Base-by-base conservation (phyloP, 2,329 filamentous ascomycete genomes). In the Cordyceps cicadae region DNA sequence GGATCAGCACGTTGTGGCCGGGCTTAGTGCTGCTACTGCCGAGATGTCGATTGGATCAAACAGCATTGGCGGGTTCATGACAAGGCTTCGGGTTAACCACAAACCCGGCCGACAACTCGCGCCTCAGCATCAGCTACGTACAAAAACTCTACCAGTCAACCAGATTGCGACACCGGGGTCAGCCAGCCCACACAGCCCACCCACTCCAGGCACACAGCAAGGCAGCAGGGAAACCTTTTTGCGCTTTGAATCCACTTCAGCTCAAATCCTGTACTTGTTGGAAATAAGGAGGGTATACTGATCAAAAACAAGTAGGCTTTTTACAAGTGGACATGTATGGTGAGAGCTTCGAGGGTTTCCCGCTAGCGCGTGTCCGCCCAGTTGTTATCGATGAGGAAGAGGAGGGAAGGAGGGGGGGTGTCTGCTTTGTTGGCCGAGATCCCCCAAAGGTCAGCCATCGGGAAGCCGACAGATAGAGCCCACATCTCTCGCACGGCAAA, bases 341-440 rank as follows among this genome's bases (percentile, higher is more conserved):
- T 52, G 55, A 59, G 48, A 59, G 55, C 55, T 51, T 59, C 55
- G 52, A 59, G 55, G 48, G 55, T 59, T 45, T 59, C n/a, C 55
- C 55, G 55, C 55, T 59, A 59, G 55, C 48, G 55, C 48, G 55
- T 43, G 21, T 15, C 46, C 55, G 45, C 55, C 26, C 26, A 29
- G 3, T 29, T 45, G 24, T 32, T 32, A 6, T 29, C 51, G 55
- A 59, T 59, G 37, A 59, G 43, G 55, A 15, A 11, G 3, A 4
- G 39, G 17, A 15, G 39, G n/a, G 2, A 6, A n/a, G 3, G 12
- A 43, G 14, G 39, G 15, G 15, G 39, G 14, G 39, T 43, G 39
- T 14, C 17, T 51, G 11, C 26, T 34, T 39, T 39, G 41, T 56
- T 46, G 41, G 52, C 52, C 39, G 52, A 54, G 39, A 54, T 54